Evolutionary conservation across 768 basidiomycete species (phyloP), one percentile per base, ranked within the genome.

Genomic region (Lentinula sp.): DNA sequence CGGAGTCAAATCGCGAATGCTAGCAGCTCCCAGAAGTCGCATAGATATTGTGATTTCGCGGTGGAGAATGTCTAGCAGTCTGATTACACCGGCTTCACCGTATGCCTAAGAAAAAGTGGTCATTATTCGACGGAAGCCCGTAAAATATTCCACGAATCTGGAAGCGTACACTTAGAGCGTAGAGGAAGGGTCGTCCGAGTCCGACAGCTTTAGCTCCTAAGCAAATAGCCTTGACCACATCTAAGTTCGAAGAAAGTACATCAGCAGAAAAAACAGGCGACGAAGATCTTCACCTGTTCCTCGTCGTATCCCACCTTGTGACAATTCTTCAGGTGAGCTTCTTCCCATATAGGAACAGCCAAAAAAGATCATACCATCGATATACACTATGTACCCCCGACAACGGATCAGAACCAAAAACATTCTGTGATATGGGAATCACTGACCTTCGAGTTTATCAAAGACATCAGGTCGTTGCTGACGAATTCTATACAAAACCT

Each of bases 181-280:
- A 97, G 12, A 97, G 78, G 78, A 95, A 91, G 12, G 90, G 81
- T 13, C 95, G 79, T 1, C 95, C 95, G 35, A 97, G 74, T 5
- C 95, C 94, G 10, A 95, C 91, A 7, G 88, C 91, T 64, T 74
- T 87, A 2, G 95, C 94, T 9, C 95, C 95, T 9, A 97, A 78
- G 69, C 93, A 95, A 10, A 96, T 74, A 0, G 94, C 94, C 71
- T 96, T 97, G 53, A 97, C 74, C 16, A 95, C 86, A 74, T 95
- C 94, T 81, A 62, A 20, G 52, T 15, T 33, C 49, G 5, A 37
- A 9, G 20, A 20, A 16, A 39, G 7, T 36, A 36, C 23, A 9
- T 32, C 42, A 18, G 28, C 37, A 6, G 45, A 6, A 10, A 20
- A 18, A 12, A 10, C 6, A 0, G 5, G 13, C 39, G 57, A 7